Evolutionary conservation across 352 stramenopile genomes (phyloP).

Genomic region (Chrysophaeum taylorii): DNA sequence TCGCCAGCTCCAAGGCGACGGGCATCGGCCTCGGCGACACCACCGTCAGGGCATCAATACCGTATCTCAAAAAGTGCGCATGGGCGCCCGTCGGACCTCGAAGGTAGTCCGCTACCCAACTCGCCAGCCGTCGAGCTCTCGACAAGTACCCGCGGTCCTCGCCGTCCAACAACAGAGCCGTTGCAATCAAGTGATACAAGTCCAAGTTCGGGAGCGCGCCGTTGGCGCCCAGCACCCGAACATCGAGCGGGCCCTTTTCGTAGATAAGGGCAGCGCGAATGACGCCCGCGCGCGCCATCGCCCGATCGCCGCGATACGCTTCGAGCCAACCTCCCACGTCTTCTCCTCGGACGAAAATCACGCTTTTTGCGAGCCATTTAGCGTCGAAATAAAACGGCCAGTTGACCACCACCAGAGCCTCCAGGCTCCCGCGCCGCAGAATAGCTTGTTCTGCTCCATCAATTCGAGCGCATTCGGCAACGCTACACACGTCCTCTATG

Average conservation of each 20-base stretch:
- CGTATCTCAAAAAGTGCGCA: neutral
- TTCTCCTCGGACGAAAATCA: no score
- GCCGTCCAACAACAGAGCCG: neutral
- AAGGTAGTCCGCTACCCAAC: neutral
- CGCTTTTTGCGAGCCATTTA: no score
- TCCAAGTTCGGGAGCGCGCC: slow-evolving; percentile 11
- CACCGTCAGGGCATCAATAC: neutral
- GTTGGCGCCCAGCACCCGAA: neutral
- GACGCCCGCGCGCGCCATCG: neutral
- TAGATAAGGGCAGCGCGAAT: neutral
- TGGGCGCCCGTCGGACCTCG: neutral
- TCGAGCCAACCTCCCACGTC: no score
- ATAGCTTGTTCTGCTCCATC: neutral
- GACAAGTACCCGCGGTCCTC: neutral
- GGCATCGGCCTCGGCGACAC: neutral
- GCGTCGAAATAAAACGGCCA: neutral
- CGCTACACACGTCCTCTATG: neutral
- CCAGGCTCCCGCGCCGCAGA: neutral
- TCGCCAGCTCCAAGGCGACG: neutral
- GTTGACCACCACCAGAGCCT: neutral
- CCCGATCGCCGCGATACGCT: neutral
- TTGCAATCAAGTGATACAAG: neutral
- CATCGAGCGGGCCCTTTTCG: neutral
- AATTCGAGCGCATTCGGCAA: neutral
- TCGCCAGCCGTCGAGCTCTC: neutral